A percentile compares a stretch with the other conserved stretches of the same genome.
phyloP scores from a whole-genome alignment of 2,329 filamentous ascomycete species.

The Pestalotiopsis sp. region DNA sequence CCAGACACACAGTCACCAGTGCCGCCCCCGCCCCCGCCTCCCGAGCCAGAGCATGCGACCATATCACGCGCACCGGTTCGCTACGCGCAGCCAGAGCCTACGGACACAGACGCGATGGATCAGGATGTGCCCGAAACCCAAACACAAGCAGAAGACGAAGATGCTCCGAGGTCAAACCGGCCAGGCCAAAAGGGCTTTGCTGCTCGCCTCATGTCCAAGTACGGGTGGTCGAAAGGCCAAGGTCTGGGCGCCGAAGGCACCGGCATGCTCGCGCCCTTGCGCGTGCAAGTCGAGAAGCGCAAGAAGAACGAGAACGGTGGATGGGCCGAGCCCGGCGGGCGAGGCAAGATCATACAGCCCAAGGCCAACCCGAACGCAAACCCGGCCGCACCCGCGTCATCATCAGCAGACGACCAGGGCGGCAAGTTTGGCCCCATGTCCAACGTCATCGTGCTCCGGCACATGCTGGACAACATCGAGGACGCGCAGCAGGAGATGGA shows the following conservation, averaged over 20 bases:
- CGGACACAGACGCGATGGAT: conserved; percentile 41
- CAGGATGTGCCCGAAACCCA: conserved; percentile 32
- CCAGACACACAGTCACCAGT: conserved; percentile 14
- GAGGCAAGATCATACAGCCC: conserved; percentile 79
- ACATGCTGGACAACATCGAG: conserved; percentile 84
- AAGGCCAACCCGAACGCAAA: conserved; percentile 40
- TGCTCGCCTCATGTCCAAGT: conserved; percentile 86
- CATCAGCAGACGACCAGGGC: conserved; percentile 29
- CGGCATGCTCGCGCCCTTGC: conserved; percentile 84
- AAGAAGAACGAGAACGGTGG: conserved; percentile 82
- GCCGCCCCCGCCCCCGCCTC: conserved; percentile 27
- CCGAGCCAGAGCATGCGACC: conserved; percentile 49
- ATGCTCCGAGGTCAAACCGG: conserved; percentile 59
- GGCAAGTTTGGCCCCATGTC: conserved; percentile 74
- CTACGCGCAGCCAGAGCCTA: conserved; percentile 58
- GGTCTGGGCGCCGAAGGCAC: conserved; percentile 82
- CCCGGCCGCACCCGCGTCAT: conserved; percentile 10
- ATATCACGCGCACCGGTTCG: conserved; percentile 81
- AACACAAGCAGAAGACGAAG: conserved; percentile 22
- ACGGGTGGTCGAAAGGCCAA: conserved; percentile 88
- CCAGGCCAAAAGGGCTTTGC: conserved; percentile 87
- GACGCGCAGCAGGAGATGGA: conserved; percentile 79
- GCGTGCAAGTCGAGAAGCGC: conserved; percentile 83
- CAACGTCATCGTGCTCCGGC: conserved; percentile 78
- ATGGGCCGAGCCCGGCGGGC: conserved; percentile 69